Conservation (phyloP, 768 basidiomycete genomes). For the Bullera alba region DNA sequence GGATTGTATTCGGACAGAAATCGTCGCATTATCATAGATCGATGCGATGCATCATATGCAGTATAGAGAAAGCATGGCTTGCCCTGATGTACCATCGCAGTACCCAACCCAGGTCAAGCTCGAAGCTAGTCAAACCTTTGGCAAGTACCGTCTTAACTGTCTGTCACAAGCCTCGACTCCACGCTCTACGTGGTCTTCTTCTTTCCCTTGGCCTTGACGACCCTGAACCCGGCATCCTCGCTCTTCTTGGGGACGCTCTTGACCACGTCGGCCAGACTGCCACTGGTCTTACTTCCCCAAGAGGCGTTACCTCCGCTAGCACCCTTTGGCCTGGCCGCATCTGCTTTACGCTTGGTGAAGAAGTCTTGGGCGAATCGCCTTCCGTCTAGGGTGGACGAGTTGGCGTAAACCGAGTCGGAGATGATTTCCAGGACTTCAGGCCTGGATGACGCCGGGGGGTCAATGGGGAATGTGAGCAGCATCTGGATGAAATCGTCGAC, state of each 20-base stretch:
- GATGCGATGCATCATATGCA: no score
- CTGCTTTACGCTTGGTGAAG: conserved; percentile 74
- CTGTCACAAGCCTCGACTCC: background rate
- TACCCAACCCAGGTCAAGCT: no score
- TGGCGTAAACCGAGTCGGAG: conserved; percentile 87
- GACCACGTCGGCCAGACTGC: conserved; percentile 56
- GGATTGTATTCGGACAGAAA: no score
- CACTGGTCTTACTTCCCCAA: background rate
- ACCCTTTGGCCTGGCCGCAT: conserved; percentile 49
- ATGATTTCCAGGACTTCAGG: conserved; percentile 70
- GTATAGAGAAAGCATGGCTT: no score
- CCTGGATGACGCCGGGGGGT: conserved; percentile 55
- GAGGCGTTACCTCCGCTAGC: background rate
- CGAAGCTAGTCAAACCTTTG: no score
- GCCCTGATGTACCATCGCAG: no score
- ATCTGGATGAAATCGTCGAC: conserved; percentile 96
- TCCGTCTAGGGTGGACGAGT: conserved; percentile 90
- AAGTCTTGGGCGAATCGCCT: conserved; percentile 91
- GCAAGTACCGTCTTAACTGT: background rate
- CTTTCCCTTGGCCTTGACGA: conserved; percentile 87
- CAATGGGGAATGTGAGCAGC: conserved; percentile 87
- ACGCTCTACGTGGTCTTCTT: conserved; percentile 48
- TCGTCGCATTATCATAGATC: no score
- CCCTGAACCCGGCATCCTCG: conserved; percentile 84
- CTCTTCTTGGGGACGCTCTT: conserved; percentile 71